Evolutionary conservation across 257 asterid species (phyloP).

Genomic region (Ophiorrhiza pumila): DNA sequence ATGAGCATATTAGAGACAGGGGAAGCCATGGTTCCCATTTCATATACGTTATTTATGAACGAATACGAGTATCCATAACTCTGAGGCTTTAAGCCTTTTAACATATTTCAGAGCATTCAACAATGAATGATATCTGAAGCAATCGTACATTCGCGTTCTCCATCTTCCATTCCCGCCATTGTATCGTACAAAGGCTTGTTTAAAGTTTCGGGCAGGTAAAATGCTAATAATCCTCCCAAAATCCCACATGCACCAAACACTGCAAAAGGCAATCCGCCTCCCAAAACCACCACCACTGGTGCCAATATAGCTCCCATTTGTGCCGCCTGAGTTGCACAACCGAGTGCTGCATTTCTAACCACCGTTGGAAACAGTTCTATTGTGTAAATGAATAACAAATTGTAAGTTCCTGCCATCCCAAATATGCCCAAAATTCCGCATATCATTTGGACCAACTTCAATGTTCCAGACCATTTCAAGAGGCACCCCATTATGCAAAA

Average conservation of each 20-base stretch:
- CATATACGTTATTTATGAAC: too few relatives aligned
- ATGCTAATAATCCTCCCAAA: slow-evolving; percentile 60
- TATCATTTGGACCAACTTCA: slow-evolving; percentile 42
- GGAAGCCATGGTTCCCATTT: too few relatives aligned
- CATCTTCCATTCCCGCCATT: slow-evolving; percentile 67
- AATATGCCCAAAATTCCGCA: slow-evolving; percentile 72
- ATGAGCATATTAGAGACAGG: too few relatives aligned
- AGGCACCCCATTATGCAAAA: slow-evolving; percentile 56
- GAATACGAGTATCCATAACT: too few relatives aligned
- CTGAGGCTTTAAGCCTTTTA: too few relatives aligned
- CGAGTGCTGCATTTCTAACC: slow-evolving; percentile 83
- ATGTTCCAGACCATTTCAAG: slow-evolving; percentile 29
- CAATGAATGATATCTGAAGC: too few relatives aligned
- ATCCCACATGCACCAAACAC: slow-evolving; percentile 72
- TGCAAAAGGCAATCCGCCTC: slow-evolving; percentile 56
- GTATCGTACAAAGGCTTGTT: slow-evolving; percentile 74
- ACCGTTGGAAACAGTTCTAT: slow-evolving; percentile 81
- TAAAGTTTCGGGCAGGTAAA: slow-evolving; percentile 72
- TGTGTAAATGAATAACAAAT: slow-evolving; percentile 67
- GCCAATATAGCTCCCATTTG: slow-evolving; percentile 86
- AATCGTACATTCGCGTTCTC: slow-evolving; percentile 41
- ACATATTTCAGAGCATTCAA: too few relatives aligned
- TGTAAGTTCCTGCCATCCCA: slow-evolving; percentile 92
- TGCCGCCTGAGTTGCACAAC: slow-evolving; percentile 81
- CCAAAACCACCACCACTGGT: slow-evolving; percentile 72